These are phyloP conservation scores for Hypomyces rosellus DNA, from an alignment of 2,329 filamentous ascomycete genomes.

Conservation along the genomic window DNA sequence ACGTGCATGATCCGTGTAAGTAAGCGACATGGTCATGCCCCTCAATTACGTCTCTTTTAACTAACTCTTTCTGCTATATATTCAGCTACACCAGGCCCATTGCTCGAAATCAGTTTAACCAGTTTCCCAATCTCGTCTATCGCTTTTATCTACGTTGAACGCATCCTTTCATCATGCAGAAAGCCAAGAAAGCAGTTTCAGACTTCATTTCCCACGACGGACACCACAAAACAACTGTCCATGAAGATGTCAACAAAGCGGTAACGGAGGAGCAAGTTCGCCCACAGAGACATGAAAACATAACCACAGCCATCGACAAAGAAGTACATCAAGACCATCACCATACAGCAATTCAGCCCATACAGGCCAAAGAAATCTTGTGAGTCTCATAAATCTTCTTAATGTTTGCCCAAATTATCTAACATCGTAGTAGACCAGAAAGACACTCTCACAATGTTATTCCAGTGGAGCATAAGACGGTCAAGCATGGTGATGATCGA, in stretches of 20 bases:
- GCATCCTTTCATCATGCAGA: constrained; percentile 45
- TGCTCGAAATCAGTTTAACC: too few species aligned
- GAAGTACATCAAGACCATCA: constrained; percentile 69
- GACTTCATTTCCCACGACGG: constrained; percentile 56
- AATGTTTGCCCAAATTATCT: not conserved
- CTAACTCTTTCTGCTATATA: not conserved
- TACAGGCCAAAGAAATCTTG: constrained; percentile 34
- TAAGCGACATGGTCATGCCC: too few species aligned
- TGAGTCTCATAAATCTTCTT: constrained; percentile 28
- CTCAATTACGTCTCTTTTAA: not conserved
- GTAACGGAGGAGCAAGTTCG: constrained; percentile 55
- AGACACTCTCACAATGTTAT: constrained; percentile 54
- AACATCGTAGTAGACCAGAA: constrained; percentile 42
- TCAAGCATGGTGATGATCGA: constrained; percentile 52
- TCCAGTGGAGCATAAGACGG: constrained; percentile 53
- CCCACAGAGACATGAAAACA: constrained; percentile 55
- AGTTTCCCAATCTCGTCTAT: too few species aligned
- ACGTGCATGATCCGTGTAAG: not conserved
- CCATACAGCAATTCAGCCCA: constrained; percentile 62
- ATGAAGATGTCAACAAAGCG: constrained; percentile 56
- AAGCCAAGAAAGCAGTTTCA: constrained; percentile 55
- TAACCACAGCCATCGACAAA: constrained; percentile 56
- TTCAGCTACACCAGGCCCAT: too few species aligned
- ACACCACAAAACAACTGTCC: constrained; percentile 64
- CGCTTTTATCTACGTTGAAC: not conserved